A percentile compares a stretch with the other conserved stretches of the same genome.
Evolutionary conservation across 163 green algal genomes (phyloP).

Genomic region (Volvox carteri): DNA sequence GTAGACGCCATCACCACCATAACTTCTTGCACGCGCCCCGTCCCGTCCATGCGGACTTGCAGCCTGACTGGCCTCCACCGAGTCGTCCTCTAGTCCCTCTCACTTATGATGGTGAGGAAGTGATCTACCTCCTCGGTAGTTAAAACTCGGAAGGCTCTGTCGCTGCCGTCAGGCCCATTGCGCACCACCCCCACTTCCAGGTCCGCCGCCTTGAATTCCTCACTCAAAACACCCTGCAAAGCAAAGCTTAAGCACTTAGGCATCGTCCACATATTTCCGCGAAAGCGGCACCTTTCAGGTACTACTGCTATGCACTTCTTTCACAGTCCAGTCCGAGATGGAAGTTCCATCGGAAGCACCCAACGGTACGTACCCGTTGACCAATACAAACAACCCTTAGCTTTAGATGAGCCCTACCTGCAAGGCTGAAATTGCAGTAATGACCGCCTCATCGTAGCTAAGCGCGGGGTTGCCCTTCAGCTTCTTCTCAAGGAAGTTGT

Average conservation of each 20-base stretch:
- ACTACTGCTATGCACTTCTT: too few relatives aligned
- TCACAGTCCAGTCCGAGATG: too few relatives aligned
- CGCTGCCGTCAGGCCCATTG: conserved; percentile 29
- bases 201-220: conserved; percentile 98
- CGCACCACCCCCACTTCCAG: conserved; percentile 89
- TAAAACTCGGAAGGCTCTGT: conserved; percentile 77
- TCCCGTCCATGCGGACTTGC: too few relatives aligned
- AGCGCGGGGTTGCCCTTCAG: conserved; percentile 83
- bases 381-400: too few relatives aligned
- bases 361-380: too few relatives aligned
- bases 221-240: conserved; percentile 90
- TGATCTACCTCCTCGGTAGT: conserved; percentile 89
- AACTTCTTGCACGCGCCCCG: too few relatives aligned
- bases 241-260: background rate
- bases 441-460: conserved; percentile 88
- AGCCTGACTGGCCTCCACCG: too few relatives aligned
- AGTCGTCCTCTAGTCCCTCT: conserved; percentile 97
- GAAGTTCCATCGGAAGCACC: too few relatives aligned
- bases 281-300: too few relatives aligned
- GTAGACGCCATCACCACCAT: too few relatives aligned
- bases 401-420: too few relatives aligned
- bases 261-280: too few relatives aligned
- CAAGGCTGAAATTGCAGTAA: conserved; percentile 88
- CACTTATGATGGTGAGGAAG: conserved; percentile 93
- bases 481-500: conserved; percentile 98